phyloP scores from a whole-genome alignment of 768 basidiomycete species.

The Terana coerulea region DNA sequence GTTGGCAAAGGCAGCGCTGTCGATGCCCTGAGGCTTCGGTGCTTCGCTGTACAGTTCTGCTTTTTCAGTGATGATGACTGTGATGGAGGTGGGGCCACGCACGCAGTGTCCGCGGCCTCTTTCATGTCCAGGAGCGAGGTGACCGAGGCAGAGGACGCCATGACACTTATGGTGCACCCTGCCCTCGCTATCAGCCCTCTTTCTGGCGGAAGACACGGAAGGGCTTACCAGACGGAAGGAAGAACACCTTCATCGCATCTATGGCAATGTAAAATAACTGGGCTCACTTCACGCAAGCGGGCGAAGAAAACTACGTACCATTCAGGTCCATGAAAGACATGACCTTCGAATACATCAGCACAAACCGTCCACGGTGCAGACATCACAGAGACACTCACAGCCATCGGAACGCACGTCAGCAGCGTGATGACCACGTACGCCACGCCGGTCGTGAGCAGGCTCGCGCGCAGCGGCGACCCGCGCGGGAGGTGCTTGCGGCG shows the following conservation, averaged over 20 bases:
- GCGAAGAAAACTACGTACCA: neutral
- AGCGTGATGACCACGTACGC: slow-evolving; percentile 1
- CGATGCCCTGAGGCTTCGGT: too few species aligned
- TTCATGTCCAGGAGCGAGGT: neutral
- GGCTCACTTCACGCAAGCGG: neutral
- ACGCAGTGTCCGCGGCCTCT: too few species aligned
- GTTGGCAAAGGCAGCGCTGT: too few species aligned
- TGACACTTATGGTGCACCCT: neutral
- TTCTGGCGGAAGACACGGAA: neutral
- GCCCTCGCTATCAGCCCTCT: neutral
- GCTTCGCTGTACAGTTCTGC: too few species aligned
- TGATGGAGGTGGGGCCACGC: too few species aligned
- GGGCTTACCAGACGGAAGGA: neutral
- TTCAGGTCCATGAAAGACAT: slow-evolving; percentile 2
- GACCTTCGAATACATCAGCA: neutral
- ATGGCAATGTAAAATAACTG: neutral
- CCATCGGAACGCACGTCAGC: slow-evolving; percentile 8
- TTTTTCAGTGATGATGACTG: too few species aligned
- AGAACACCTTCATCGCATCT: slow-evolving; percentile 7
- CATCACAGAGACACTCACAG: slow-evolving; percentile 3
- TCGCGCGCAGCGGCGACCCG: neutral
- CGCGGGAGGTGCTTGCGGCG: neutral
- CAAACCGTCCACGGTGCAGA: neutral
- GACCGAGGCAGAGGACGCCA: slow-evolving; percentile 4
- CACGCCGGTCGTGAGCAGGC: slow-evolving; percentile 5